Evolutionary conservation across 2,329 filamentous ascomycete species (phyloP).

Genomic region (Pseudocercospora musae): DNA sequence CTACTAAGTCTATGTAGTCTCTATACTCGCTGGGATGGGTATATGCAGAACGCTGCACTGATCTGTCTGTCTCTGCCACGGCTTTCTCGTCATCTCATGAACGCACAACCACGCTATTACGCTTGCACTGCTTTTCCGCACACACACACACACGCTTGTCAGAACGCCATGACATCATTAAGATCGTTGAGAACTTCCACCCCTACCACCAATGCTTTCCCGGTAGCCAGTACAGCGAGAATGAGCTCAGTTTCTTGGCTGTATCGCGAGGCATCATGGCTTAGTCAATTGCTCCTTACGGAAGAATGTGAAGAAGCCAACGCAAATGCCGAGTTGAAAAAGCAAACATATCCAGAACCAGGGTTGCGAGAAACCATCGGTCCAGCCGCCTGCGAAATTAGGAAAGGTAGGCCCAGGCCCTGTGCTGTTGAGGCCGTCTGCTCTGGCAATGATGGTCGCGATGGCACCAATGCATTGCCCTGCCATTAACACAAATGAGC

Average conservation of each 20-base stretch:
- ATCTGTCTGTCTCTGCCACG: conserved; percentile 5
- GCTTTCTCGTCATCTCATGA: not conserved
- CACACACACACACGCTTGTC: conserved; percentile 4
- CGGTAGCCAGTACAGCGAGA: conserved; percentile 17
- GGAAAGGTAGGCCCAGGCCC: conserved; percentile 63
- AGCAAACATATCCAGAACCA: conserved; percentile 62
- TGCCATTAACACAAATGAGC: conserved; percentile 58
- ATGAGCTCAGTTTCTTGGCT: conserved; percentile 12
- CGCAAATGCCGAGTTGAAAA: conserved; percentile 57
- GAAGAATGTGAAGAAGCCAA: conserved; percentile 57
- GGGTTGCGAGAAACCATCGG: conserved; percentile 47
- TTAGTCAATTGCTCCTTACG: conserved; percentile 58
- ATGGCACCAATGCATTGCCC: conserved; percentile 62
- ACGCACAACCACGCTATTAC: conserved; percentile 9
- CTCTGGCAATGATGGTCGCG: conserved; percentile 60
- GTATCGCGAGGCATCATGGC: conserved; percentile 35
- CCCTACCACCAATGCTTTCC: conserved; percentile 2
- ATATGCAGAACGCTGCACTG: conserved; percentile 6
- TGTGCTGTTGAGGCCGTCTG: conserved; percentile 58
- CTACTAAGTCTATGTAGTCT: conserved; percentile 17
- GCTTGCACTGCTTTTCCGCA: conserved; percentile 8
- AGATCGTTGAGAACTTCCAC: conserved; percentile 14
- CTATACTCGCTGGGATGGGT: conserved; percentile 8
- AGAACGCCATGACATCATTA: conserved; percentile 18
- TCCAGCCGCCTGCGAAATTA: conserved; percentile 52